Percentiles rank a stretch among this genome's conserved stretches.
phyloP scores from a whole-genome alignment of 441 rosid species.

The Geranium incanum region DNA sequence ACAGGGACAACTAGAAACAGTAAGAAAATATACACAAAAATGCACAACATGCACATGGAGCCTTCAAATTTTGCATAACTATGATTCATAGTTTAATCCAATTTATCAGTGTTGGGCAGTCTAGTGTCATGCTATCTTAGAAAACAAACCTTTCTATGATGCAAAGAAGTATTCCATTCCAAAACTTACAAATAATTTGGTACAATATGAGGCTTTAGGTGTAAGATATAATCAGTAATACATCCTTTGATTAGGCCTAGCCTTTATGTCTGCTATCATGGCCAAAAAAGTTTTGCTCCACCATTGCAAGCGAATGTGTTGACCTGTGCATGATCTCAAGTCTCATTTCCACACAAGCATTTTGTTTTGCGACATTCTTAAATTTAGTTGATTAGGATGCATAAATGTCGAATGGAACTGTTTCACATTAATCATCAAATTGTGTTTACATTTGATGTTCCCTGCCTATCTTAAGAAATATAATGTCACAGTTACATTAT shows the following conservation, averaged over 20 bases:
- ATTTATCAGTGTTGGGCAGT: not conserved
- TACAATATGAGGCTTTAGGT: not conserved
- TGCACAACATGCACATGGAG: not conserved
- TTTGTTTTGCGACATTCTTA: too few species aligned
- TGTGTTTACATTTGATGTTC: too few species aligned
- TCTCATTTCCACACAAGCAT: too few species aligned
- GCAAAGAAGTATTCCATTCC: not conserved
- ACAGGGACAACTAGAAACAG: slow-evolving; percentile 33
- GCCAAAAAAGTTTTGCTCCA: not conserved
- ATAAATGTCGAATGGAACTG: too few species aligned
- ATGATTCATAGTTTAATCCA: not conserved
- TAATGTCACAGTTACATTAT: too few species aligned
- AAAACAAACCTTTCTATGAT: not conserved
- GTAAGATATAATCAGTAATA: too few species aligned
- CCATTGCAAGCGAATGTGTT: not conserved
- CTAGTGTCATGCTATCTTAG: not conserved
- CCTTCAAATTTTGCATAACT: not conserved
- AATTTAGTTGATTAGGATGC: too few species aligned
- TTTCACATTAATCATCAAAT: too few species aligned
- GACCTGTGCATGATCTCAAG: not conserved
- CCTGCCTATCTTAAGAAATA: too few species aligned
- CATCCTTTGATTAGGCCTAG: not conserved
- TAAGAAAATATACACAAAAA: slow-evolving; percentile 30
- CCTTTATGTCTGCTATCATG: not conserved
- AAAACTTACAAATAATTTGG: not conserved